phyloP scores from a whole-genome alignment of 108 stramenopile genomes.

The Cylindrotheca closterium region DNA sequence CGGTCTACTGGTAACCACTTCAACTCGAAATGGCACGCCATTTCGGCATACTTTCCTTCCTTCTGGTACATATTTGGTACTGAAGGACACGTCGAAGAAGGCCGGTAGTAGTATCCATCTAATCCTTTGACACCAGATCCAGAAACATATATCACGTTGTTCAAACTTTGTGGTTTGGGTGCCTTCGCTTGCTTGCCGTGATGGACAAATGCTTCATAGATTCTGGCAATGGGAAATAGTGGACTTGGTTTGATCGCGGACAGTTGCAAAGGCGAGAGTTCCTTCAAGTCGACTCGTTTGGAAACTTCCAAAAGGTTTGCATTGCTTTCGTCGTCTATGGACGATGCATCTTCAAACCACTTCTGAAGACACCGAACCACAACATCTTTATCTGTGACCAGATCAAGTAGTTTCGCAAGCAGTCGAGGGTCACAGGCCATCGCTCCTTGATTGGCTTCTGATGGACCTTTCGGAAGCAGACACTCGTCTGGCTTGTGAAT shows the following conservation, averaged over 20 bases:
- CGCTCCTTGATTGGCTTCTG: not conserved
- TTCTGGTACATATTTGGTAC: not conserved
- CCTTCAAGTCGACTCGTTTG: not conserved
- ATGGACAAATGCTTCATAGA: not conserved
- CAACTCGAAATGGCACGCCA: not conserved
- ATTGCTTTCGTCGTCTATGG: not conserved
- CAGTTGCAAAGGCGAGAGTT: not conserved
- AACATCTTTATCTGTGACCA: not conserved
- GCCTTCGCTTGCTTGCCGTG: not conserved
- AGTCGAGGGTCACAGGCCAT: not conserved
- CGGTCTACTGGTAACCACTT: not conserved
- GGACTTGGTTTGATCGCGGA: not conserved
- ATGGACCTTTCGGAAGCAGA: not conserved
- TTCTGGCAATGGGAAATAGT: not conserved
- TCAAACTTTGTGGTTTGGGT: not conserved
- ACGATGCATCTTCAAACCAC: not conserved
- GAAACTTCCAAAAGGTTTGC: not conserved
- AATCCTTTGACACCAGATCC: not conserved
- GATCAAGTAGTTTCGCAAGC: not conserved
- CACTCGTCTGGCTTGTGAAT: not conserved
- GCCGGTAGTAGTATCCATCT: not conserved
- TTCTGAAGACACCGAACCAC: not conserved
- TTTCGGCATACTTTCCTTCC: not conserved
- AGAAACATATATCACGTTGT: not conserved
- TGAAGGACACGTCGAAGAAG: not conserved